Evolutionary conservation across 1,284 basidiomycete genomes (phyloP), one percentile per base, ranked within the genome.

Genomic region (Takashimella tepidaria): DNA sequence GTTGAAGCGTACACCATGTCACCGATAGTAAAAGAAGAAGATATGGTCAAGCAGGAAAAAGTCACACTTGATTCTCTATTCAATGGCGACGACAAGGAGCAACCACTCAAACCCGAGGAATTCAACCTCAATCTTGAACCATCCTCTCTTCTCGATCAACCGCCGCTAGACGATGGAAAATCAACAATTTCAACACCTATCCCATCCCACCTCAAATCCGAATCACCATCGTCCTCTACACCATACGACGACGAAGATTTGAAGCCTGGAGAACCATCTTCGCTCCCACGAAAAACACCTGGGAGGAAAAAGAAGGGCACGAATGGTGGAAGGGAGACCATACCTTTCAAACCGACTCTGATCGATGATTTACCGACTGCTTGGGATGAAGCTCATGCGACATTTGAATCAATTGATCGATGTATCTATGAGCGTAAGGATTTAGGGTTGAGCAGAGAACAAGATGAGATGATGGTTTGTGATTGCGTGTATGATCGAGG

Each of bases 381-480:
- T 22, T 83, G 86, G 68, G 79, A 83, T 54, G 83, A 81, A 41
- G 93, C 95, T 25, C 74, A 86, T 61, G 77, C 76, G 61, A 87
- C 84, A 5, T 98, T 93, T 67, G 78, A 76, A 56, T 82, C 87
- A 72, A 84, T 98, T 64, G 65, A 77, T 51, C 82, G 79, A 63
- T 97, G 93, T 70, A 84, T 85, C 63, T 97, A 98, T 72, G 89
- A 95, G 78, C 87, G 86, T 74, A 86, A 87, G 69, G 83, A 85
- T 41, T 78, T 98, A 51, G 96, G 96, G 11, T 82, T 84, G 63
- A 90, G 88, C 45, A 84, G 87, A 69, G 91, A 93, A 74, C 83
- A 87, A 54, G 82, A 89, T 66, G 92, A 97, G 78, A 87, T 89
- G 75, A 91, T 92, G 86, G 84, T 86, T 42, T 97, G 92, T 79